Base-by-base conservation (phyloP, 108 stramenopile species). In the Skeletonema potamos region DNA sequence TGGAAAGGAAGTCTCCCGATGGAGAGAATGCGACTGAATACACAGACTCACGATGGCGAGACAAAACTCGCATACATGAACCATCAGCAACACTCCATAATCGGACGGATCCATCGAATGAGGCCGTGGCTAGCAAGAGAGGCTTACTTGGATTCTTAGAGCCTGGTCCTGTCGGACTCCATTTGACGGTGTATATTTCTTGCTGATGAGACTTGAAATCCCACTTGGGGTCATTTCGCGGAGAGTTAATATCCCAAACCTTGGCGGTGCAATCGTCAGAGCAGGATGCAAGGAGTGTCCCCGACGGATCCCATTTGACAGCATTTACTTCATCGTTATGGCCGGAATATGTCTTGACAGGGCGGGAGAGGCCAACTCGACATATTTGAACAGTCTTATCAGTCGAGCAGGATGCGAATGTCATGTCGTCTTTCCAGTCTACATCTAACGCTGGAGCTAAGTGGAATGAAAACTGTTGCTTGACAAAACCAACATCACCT, bases 251-350 rank as follows among this genome's bases (percentile, higher is more conserved):
- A 64, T 91, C 90, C 93, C 95, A 94, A 1, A 98, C 90, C 84
- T 98, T 98, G 64, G 96, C 98, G 20, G 98, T 96, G 64, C 89
- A 91, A 84, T 98, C 98, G 67, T 98, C 98, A 7, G 96, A 97
- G 64, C 96, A 97, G 60, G 90, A 92, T 24, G 98, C 98, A 30
- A 98, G 89, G 15, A 96, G 77, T 1, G 64, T 78, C 13, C 98
- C 98, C 9, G 87, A 93, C 15, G 98, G 96, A 83, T 92, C 92
- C 98, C 98, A 98, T 61, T 93, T 95, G 68, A 98, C 96, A 15
- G 96, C 94, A 81, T 98, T 98, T 1, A 98, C 97, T 86, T 98
- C 96, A 66, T 98, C 95, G 11, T 74, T 76, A 74, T 97, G 97
- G 22, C 92, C 92, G 1, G 78, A 72, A 65, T 85, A 96, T 20